Evolutionary conservation across 2,329 filamentous ascomycete species (phyloP).

Genomic region (Neopestalotiopsis clavispora): DNA sequence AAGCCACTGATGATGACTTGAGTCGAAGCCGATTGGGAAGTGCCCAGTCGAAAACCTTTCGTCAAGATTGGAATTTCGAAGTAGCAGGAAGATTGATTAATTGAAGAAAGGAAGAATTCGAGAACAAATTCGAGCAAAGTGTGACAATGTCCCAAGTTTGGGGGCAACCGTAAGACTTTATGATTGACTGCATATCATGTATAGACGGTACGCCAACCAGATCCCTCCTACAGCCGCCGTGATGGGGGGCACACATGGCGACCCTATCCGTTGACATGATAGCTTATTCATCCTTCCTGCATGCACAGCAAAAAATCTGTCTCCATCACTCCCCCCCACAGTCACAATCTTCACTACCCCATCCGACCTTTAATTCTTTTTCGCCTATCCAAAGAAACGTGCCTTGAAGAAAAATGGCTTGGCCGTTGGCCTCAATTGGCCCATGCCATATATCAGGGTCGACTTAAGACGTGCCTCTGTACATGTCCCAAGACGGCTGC

Average conservation of each 20-base stretch:
- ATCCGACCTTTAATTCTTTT: too few relatives aligned
- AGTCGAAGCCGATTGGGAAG: not conserved
- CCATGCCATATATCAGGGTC: not conserved
- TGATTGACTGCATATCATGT: conserved; percentile 6
- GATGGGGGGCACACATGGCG: conserved; percentile 5
- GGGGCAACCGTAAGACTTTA: conserved; percentile 8
- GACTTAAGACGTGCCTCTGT: conserved; percentile 8
- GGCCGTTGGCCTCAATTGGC: not conserved
- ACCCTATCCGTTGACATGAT: not conserved
- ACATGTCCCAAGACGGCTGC: not conserved
- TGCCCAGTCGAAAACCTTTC: not conserved
- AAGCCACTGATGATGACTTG: not conserved
- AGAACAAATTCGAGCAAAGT: not conserved
- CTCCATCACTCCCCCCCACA: not conserved
- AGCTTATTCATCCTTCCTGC: not conserved
- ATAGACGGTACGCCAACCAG: conserved; percentile 3
- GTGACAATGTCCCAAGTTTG: not conserved
- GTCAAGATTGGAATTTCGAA: conserved; percentile 21
- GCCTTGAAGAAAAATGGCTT: not conserved
- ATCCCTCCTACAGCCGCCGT: conserved; percentile 5
- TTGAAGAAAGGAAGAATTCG: not conserved
- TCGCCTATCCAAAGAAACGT: not conserved
- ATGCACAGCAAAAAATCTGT: not conserved
- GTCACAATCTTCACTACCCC: not conserved
- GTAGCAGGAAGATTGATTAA: not conserved